Percentiles rank a stretch among this genome's conserved stretches.
These are phyloP conservation scores for Rickenella mellea DNA, from an alignment of 768 basidiomycete species.

Conservation along the genomic window DNA sequence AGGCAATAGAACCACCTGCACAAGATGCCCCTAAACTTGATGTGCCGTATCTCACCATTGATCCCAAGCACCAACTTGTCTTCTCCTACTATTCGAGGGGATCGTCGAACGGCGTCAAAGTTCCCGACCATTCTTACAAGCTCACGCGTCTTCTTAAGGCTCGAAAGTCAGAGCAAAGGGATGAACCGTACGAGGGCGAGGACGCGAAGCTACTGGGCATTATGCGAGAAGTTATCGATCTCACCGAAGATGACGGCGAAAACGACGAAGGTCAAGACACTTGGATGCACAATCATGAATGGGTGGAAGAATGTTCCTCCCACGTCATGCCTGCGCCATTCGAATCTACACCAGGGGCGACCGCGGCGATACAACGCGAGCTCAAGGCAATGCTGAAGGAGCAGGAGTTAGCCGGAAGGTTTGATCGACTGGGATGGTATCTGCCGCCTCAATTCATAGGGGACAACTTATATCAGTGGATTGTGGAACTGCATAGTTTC, in stretches of 20 bases:
- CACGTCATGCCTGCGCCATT: constrained; percentile 52
- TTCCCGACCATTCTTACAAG: constrained; percentile 51
- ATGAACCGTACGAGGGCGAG: constrained; percentile 39
- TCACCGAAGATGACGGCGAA: background rate
- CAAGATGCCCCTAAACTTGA: no score
- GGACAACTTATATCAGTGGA: constrained; percentile 66
- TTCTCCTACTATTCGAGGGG: no score
- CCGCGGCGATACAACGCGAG: constrained; percentile 52
- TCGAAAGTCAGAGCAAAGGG: constrained; percentile 28
- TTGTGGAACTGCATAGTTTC: constrained; percentile 66
- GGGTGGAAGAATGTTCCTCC: constrained; percentile 33
- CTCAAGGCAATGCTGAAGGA: constrained; percentile 51
- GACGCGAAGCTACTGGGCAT: constrained; percentile 21
- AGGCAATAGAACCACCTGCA: no score
- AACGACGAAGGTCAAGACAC: constrained; percentile 28
- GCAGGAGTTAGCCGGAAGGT: constrained; percentile 36
- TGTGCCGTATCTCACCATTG: no score
- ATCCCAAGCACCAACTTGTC: no score
- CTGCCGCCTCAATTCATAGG: constrained; percentile 56
- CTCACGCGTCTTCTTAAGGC: constrained; percentile 37
- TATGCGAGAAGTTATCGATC: background rate
- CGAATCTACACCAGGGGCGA: constrained; percentile 43
- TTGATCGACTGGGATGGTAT: constrained; percentile 61
- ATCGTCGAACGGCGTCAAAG: no score
- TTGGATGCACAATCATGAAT: constrained; percentile 45